Evolutionary conservation across 306 rosid genomes (phyloP), one percentile per base, ranked within the genome.

Genomic region (Vigna unguiculata): DNA sequence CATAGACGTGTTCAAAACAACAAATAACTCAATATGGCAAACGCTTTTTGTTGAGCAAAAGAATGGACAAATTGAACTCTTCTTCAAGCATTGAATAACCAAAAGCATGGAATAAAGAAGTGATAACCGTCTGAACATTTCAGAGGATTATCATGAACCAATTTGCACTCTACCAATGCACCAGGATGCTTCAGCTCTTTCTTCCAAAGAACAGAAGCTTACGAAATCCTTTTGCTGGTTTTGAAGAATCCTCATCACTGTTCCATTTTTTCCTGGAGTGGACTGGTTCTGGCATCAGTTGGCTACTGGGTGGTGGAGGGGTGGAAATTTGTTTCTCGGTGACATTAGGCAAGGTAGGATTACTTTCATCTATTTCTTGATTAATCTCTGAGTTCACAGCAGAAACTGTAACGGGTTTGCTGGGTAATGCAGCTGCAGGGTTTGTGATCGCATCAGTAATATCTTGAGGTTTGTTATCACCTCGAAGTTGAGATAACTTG

Each of bases 201-300:
- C 88, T 87, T 71, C 99, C 98, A 75, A 95, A 95, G 87, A 92
- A 82, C 54, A 95, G 96, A 78, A 95, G 98, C 89, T 88, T 95
- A 46, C 95, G 91, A 40, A 92, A 89, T 67, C 97, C 99, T 78
- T 88, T 95, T 20, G 86, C 83, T 1, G 93, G 82, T 83, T 95
- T 95, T 3, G 98, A 83, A 63, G 93, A 80, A 85, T 85, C 87
- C 67, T 91, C 97, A n/a, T 81, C 97, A 25, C 83, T 87, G 73
- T 82, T 90, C 99, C 99, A 95, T 84, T 95, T 95, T 93, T 92
- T 95, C 86, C 98, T 87, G 59, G 93, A 85, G 78, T 88, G 90
- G 67, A 68, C 54, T 46, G 82, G 55, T 80, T 88, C 97, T 1
- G 79, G 47, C 32, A 43, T 72, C 74, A 59, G 82, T 71, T 79